Evolutionary conservation across 176 grass and related monocot genomes (phyloP).

Genomic region (Ampelocalamus luodianensis): DNA sequence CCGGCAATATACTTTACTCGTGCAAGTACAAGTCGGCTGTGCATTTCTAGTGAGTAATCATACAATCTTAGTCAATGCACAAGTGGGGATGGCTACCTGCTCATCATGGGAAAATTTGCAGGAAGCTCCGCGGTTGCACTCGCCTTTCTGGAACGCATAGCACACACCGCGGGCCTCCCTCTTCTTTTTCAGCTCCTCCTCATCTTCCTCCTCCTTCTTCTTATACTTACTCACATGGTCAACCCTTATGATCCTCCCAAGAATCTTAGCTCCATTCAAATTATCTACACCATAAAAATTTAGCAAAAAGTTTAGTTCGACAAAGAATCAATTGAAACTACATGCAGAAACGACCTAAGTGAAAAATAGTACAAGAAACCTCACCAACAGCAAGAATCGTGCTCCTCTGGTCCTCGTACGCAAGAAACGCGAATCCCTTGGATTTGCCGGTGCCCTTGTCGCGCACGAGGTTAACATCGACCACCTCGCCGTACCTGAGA

Average conservation of each 20-base stretch:
- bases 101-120: conserved; percentile 95
- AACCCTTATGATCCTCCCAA: conserved; percentile 80
- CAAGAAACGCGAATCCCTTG: conserved; percentile 84
- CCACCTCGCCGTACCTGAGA: conserved; percentile 81
- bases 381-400: conserved; percentile 85
- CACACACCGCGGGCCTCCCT: conserved; percentile 90
- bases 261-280: conserved; percentile 90
- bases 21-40: not conserved
- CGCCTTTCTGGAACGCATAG: conserved; percentile 91
- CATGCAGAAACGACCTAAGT: not conserved
- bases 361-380: not conserved
- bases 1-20: not conserved
- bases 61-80: not conserved
- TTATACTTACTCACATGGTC: conserved; percentile 97
- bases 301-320: not conserved
- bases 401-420: conserved; percentile 95
- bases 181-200: conserved; percentile 68
- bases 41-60: conserved; percentile 1
- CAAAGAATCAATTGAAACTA: not conserved
- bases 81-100: conserved; percentile 49
- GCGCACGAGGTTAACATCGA: conserved; percentile 95
- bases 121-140: conserved; percentile 78
- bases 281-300: conserved; percentile 54
- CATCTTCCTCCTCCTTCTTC: conserved; percentile 89
- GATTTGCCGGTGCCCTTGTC: conserved; percentile 89